Conservation (phyloP, 352 stramenopile genomes). For the Globisporangium camurandrum region DNA sequence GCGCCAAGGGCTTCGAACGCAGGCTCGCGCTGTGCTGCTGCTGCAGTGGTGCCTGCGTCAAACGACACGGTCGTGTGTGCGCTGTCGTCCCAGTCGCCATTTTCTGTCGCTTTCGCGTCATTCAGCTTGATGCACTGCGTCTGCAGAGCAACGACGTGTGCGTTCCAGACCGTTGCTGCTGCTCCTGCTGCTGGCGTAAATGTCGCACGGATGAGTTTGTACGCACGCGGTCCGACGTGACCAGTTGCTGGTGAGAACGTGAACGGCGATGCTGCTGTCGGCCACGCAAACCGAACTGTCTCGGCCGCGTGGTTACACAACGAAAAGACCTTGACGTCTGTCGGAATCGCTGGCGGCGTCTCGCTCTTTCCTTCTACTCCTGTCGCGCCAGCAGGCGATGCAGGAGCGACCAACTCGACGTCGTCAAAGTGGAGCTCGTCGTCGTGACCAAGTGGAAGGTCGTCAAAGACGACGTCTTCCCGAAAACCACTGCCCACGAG, state of each 20-base stretch:
- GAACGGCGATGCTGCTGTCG: slow-evolving; percentile 36
- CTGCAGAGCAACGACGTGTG: slow-evolving; percentile 31
- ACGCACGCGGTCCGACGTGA: slow-evolving; percentile 48
- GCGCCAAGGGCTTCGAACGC: slow-evolving; percentile 30
- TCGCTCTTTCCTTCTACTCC: not conserved
- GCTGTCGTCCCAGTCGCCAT: slow-evolving; percentile 72
- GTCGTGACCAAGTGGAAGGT: slow-evolving; percentile 64
- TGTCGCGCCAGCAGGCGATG: not conserved
- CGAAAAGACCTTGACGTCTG: slow-evolving; percentile 64
- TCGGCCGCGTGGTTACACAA: slow-evolving; percentile 60
- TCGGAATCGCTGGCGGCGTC: slow-evolving; percentile 3
- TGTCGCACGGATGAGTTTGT: slow-evolving; percentile 67
- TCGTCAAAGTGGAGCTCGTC: slow-evolving; percentile 86
- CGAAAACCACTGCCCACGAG: slow-evolving; percentile 67
- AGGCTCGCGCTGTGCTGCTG: slow-evolving; percentile 32
- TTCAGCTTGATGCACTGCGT: slow-evolving; percentile 53
- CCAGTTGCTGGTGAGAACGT: slow-evolving; percentile 64
- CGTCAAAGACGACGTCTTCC: slow-evolving; percentile 85
- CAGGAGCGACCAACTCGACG: slow-evolving; percentile 31
- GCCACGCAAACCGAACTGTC: slow-evolving; percentile 69
- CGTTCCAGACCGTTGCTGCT: slow-evolving; percentile 23
- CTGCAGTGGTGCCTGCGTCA: slow-evolving; percentile 11
- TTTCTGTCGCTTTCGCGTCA: slow-evolving; percentile 8
- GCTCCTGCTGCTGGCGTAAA: slow-evolving; percentile 34
- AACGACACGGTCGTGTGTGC: slow-evolving; percentile 60